Conservation (phyloP, 129 eudicot species). For the Oenanthe sinensis region DNA sequence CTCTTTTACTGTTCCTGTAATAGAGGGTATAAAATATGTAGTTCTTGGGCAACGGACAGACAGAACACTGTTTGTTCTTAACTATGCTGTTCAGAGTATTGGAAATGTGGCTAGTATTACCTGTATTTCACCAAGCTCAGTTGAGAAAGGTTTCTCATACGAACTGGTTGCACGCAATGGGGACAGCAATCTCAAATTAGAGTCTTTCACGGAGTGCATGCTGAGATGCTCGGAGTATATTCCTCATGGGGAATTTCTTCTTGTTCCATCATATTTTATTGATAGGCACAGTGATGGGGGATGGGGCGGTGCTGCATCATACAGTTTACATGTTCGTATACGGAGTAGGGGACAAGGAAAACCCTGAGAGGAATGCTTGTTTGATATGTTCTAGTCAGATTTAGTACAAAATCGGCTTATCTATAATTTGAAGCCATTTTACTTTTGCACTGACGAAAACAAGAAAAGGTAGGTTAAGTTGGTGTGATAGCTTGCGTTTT, state of each 20-base stretch:
- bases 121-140: slow-evolving; percentile 39
- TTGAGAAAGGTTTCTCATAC: slow-evolving; percentile 25
- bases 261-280: slow-evolving; percentile 36
- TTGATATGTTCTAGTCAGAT: background rate
- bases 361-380: background rate
- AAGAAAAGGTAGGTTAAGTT: background rate
- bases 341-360: background rate
- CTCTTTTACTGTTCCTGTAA: slow-evolving; percentile 26
- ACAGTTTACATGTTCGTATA: slow-evolving; percentile 26
- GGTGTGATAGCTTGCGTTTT: background rate
- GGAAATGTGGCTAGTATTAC: slow-evolving; percentile 40
- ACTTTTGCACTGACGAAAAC: background rate
- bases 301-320: no score
- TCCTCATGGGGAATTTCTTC: slow-evolving; percentile 28
- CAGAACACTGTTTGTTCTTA: slow-evolving; percentile 38
- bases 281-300: background rate
- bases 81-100: slow-evolving; percentile 20
- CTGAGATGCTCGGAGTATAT: slow-evolving; percentile 22
- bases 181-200: slow-evolving; percentile 34
- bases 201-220: slow-evolving; percentile 27
- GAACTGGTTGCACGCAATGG: slow-evolving; percentile 30
- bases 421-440: background rate
- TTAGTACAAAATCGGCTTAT: background rate
- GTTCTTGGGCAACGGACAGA: slow-evolving; percentile 46
- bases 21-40: slow-evolving; percentile 18